phyloP scores from a whole-genome alignment of 2,329 filamentous ascomycete species.

The Diatrype stigma region DNA sequence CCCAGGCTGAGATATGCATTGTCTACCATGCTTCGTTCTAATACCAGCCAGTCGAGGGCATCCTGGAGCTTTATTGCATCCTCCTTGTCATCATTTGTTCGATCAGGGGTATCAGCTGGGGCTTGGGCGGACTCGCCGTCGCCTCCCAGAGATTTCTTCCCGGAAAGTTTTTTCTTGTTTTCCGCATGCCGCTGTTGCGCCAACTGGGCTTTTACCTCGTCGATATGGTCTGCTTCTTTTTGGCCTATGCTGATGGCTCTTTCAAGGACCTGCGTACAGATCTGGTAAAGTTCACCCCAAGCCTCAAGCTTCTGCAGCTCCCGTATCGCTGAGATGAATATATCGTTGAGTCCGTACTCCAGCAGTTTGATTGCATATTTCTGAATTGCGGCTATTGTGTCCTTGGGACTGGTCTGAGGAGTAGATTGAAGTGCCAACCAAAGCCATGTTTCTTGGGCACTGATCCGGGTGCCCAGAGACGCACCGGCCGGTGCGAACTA shows the following conservation, averaged over 20 bases:
- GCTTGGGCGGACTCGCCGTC: neutral
- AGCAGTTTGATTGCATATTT: slow-evolving; percentile 15
- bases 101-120: neutral
- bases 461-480: neutral
- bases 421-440: slow-evolving; percentile 19
- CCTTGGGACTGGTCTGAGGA: slow-evolving; percentile 1
- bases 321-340: slow-evolving; percentile 12
- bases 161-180: neutral
- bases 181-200: neutral
- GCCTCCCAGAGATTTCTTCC: neutral
- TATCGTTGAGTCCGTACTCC: slow-evolving; percentile 11
- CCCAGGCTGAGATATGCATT: slow-evolving; percentile 1
- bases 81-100: neutral
- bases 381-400: neutral
- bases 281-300: slow-evolving; percentile 15
- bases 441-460: slow-evolving; percentile 17
- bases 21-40: neutral
- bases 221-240: slow-evolving; percentile 4
- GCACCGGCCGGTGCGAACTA: too few relatives aligned
- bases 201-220: slow-evolving; percentile 1
- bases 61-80: neutral
- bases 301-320: slow-evolving; percentile 10
- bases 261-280: slow-evolving; percentile 16
- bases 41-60: neutral
- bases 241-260: slow-evolving; percentile 12